Evolutionary conservation across 306 rosid species (phyloP).

Genomic region (Quercus dentata): DNA sequence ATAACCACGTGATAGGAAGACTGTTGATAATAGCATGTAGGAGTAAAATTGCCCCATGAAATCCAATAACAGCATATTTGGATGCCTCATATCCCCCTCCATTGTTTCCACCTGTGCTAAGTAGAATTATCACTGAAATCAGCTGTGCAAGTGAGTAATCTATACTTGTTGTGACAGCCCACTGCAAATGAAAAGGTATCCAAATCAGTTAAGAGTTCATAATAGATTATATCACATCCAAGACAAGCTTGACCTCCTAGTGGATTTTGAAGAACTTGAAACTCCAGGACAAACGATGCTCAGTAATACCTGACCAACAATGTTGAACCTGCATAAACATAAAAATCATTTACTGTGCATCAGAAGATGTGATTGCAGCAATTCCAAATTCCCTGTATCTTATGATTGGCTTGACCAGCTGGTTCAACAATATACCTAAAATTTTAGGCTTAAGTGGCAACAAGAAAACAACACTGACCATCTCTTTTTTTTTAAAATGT

Average conservation of each 20-base stretch:
- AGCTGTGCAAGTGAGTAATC: constrained; percentile 87
- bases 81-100: constrained; percentile 76
- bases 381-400: constrained; percentile 6
- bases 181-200: constrained; percentile 59
- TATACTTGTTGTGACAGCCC: constrained; percentile 96
- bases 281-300: constrained; percentile 23
- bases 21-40: constrained; percentile 79
- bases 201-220: constrained; percentile 18
- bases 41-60: constrained; percentile 74
- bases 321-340: constrained; percentile 80
- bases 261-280: constrained; percentile 30
- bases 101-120: constrained; percentile 83
- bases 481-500: too few species aligned
- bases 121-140: constrained; percentile 87
- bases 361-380: constrained; percentile 16
- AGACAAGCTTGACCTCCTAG: constrained; percentile 25
- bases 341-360: constrained; percentile 29
- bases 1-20: constrained; percentile 70
- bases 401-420: constrained; percentile 2
- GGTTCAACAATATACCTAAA: constrained; percentile 10
- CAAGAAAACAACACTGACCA: background rate
- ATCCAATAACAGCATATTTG: constrained; percentile 64
- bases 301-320: constrained; percentile 90
- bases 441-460: constrained; percentile 6
- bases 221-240: constrained; percentile 12